Conservation (phyloP, 2,329 filamentous ascomycete species). For the Leptoxyphium fumago region DNA sequence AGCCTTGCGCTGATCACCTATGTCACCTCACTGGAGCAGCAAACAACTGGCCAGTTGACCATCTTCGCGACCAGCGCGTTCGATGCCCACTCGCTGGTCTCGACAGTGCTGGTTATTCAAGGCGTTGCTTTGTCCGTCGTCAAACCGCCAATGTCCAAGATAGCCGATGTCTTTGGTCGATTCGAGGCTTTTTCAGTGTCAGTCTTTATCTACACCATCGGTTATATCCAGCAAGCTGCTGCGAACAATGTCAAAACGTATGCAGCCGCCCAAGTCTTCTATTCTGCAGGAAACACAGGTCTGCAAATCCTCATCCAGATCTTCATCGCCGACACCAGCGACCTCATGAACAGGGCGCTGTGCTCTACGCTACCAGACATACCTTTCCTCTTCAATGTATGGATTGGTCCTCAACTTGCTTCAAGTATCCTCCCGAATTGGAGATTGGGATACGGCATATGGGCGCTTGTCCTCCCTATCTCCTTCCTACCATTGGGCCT, state of each 20-base stretch:
- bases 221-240: slow-evolving; percentile 43
- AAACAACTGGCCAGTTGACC: slow-evolving; percentile 45
- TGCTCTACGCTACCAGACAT: slow-evolving; percentile 44
- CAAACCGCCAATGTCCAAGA: slow-evolving; percentile 46
- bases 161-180: slow-evolving; percentile 48
- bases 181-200: slow-evolving; percentile 43
- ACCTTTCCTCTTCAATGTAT: slow-evolving; percentile 47
- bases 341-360: slow-evolving; percentile 44
- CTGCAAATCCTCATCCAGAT: slow-evolving; percentile 48
- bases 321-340: slow-evolving; percentile 49
- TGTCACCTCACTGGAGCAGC: slow-evolving; percentile 50
- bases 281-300: slow-evolving; percentile 44
- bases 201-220: slow-evolving; percentile 39
- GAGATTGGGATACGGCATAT: slow-evolving; percentile 50
- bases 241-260: slow-evolving; percentile 41
- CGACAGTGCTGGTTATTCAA: slow-evolving; percentile 49
- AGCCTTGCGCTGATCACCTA: slow-evolving; percentile 36
- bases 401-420: slow-evolving; percentile 42
- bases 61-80: slow-evolving; percentile 54
- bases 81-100: slow-evolving; percentile 47
- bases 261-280: slow-evolving; percentile 43
- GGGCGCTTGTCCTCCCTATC: slow-evolving; percentile 44
- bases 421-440: slow-evolving; percentile 35
- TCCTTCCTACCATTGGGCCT: slow-evolving; percentile 40
- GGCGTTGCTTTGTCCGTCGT: slow-evolving; percentile 48